phyloP scores from a whole-genome alignment of 2,329 filamentous ascomycete species.

The Cytospora leucostoma region DNA sequence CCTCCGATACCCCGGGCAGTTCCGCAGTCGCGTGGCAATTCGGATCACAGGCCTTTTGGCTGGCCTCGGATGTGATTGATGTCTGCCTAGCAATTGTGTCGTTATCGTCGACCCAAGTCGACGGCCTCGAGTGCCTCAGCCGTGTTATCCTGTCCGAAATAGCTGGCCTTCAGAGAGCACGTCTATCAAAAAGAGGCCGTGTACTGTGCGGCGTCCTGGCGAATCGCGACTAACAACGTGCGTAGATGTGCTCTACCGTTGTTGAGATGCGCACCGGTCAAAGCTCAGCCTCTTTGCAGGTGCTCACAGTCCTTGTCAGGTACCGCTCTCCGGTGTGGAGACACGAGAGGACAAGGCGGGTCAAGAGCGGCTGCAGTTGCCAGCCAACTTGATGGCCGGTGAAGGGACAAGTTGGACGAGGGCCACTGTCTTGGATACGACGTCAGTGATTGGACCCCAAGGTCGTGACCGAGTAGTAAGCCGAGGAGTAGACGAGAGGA shows the following conservation, averaged over 20 bases:
- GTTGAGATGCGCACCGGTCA: conserved; percentile 15
- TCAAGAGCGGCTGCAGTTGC: conserved; percentile 15
- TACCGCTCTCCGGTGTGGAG: conserved; percentile 21
- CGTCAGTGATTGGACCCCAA: conserved; percentile 21
- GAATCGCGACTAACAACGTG: background rate
- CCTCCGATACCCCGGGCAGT: background rate
- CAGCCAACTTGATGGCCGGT: conserved; percentile 20
- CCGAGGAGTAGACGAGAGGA: background rate
- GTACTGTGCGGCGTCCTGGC: background rate
- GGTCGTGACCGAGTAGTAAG: conserved; percentile 12
- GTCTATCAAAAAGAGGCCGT: background rate
- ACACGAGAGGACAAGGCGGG: conserved; percentile 18
- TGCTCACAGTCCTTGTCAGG: conserved; percentile 10
- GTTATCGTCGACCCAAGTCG: background rate
- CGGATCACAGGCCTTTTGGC: background rate
- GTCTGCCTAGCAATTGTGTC: background rate
- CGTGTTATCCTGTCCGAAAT: background rate
- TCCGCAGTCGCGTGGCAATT: background rate
- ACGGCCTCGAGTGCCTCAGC: background rate
- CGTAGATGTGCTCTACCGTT: background rate
- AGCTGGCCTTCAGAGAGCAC: background rate
- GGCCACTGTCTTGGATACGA: conserved; percentile 23
- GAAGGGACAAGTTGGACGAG: conserved; percentile 18
- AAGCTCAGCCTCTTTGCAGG: conserved; percentile 1
- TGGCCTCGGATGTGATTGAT: background rate